Conservation (phyloP, 2,329 filamentous ascomycete species). For the Gaeumannomyces tritici region DNA sequence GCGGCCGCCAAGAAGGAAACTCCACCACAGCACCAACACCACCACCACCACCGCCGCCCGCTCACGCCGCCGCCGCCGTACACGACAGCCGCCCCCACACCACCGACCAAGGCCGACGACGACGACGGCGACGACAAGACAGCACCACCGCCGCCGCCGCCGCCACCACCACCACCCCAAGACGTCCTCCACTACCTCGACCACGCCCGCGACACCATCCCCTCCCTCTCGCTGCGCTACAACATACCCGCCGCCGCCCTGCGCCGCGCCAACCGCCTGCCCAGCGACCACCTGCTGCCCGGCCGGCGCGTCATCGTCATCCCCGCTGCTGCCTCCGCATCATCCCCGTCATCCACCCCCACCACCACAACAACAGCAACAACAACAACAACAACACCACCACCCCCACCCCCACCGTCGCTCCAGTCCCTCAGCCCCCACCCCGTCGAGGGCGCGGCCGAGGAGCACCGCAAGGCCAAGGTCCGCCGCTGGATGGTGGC, state of each 20-base stretch:
- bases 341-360: conserved; percentile 34
- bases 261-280: conserved; percentile 56
- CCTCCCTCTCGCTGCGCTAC: conserved; percentile 63
- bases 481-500: conserved; percentile 70
- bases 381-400: background rate
- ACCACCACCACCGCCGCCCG: background rate
- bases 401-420: background rate
- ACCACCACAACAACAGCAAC: conserved; percentile 51
- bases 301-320: conserved; percentile 63
- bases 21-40: background rate
- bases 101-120: background rate
- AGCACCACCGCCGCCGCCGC: conserved; percentile 6
- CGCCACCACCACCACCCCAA: conserved; percentile 27
- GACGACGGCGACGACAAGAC: conserved; percentile 4
- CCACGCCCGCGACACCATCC: conserved; percentile 56
- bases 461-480: conserved; percentile 59
- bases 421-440: conserved; percentile 45
- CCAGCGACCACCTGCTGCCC: conserved; percentile 58
- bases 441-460: conserved; percentile 65
- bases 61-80: background rate
- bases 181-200: conserved; percentile 70
- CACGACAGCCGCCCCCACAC: background rate
- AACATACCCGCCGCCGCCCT: conserved; percentile 54
- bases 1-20: too few species aligned
- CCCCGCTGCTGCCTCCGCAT: conserved; percentile 25